phyloP scores from a whole-genome alignment of 345 rosid species.

The Litchi chinensis region DNA sequence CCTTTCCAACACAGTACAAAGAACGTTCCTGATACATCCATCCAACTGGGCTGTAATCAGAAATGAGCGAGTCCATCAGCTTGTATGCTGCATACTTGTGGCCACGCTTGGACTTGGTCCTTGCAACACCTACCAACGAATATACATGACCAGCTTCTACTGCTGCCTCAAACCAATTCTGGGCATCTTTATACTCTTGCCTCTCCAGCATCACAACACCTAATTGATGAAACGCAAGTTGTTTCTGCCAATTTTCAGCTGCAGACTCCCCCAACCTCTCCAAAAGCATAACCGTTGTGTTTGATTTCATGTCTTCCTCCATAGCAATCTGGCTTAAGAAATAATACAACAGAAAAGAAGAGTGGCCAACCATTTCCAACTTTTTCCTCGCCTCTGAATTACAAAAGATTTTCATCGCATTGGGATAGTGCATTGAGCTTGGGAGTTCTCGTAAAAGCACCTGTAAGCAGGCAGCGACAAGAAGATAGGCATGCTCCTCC shows the following conservation, averaged over 20 bases:
- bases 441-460: constrained; percentile 82
- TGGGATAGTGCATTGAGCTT: constrained; percentile 58
- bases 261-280: constrained; percentile 83
- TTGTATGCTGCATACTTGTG: constrained; percentile 91
- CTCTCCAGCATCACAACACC: constrained; percentile 93
- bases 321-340: constrained; percentile 79
- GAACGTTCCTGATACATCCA: constrained; percentile 97
- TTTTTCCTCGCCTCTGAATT: constrained; percentile 64
- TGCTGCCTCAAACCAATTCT: constrained; percentile 74
- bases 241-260: constrained; percentile 73
- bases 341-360: constrained; percentile 71
- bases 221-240: constrained; percentile 76
- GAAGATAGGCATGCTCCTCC: constrained; percentile 71
- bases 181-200: constrained; percentile 87
- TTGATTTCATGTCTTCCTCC: constrained; percentile 87
- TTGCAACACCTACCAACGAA: constrained; percentile 76
- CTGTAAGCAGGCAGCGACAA: constrained; percentile 91
- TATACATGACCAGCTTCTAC: constrained; percentile 72
- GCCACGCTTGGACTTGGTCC: constrained; percentile 85
- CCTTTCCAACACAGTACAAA: constrained; percentile 73
- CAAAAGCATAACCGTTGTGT: constrained; percentile 82
- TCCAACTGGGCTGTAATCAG: constrained; percentile 62
- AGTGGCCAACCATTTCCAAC: constrained; percentile 68
- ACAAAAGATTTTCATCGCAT: constrained; percentile 65
- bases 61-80: constrained; percentile 64